Base-by-base conservation (phyloP, 768 basidiomycete species). In the Collybiopsis confluens region DNA sequence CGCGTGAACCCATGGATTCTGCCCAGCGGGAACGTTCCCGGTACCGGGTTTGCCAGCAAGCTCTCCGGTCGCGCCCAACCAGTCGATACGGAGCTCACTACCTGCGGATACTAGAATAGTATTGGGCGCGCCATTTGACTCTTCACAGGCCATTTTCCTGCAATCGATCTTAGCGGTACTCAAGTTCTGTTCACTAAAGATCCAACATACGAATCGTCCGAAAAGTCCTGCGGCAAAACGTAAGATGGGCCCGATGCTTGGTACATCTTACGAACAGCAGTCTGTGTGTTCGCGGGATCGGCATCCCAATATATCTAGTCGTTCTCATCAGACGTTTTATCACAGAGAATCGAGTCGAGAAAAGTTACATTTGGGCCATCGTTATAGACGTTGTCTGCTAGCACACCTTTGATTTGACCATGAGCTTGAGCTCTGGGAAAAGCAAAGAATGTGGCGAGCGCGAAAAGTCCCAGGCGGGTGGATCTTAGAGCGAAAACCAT, bases 61-160 rank as follows among this genome's bases (percentile, higher is more conserved):
- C 54, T 57, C 56, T 27, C 23, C 26, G 16, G 56, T 57, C 3
- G 56, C 52, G 41, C 56, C 56, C 16, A 42, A 24, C 36, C 37
- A 57, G 45, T 54, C 47, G 26, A 48, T 33, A 18, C 41, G n/a
- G 15, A 57, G 11, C 20, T 28, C 10, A 16, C 36, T 36, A 15
- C 56, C 56, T 37, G 56, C 44, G 27, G 45, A 37, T 28, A 49
- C 56, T 7, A 15, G 24, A 28, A 57, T 18, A 20, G 38, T 38
- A 10, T 26, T 42, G 2, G 56, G 56, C 24, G 56, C 53, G 16
- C 35, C 53, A 24, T n/a, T 18, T 13, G 53, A 53, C 8, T 24
- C 38, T 45, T 57, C 56, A 41, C 56, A 57, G 24, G 56, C 36
- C 56, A 57, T 57, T 24, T 54, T 53, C 21, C 56, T 57, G 33